These are phyloP conservation scores for Talaromyces stipitatus DNA, from an alignment of 495 filamentous ascomycete species.

Conservation along the genomic window DNA sequence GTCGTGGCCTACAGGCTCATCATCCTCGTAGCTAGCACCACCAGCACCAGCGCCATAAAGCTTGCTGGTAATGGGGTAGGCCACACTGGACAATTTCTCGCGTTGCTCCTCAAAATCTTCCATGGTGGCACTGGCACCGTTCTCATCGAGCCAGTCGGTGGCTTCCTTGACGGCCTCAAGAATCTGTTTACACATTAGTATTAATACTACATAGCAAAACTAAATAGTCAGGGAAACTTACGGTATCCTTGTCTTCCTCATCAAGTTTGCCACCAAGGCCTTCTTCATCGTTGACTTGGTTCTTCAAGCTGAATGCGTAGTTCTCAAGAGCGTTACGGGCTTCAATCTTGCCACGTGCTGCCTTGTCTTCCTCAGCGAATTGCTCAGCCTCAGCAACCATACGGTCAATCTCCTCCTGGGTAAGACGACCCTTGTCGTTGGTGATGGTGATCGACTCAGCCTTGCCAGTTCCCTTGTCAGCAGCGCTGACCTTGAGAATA, in stretches of 20 bases:
- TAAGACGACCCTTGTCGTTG: slow-evolving; percentile 95
- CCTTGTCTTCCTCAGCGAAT: slow-evolving; percentile 98
- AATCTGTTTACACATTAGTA: slow-evolving; percentile 41
- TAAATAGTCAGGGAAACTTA: slow-evolving; percentile 29
- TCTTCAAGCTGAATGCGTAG: slow-evolving; percentile 96
- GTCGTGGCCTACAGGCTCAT: slow-evolving; percentile 74
- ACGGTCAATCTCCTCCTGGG: slow-evolving; percentile 94
- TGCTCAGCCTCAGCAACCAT: slow-evolving; percentile 97
- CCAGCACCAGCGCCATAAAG: slow-evolving; percentile 67
- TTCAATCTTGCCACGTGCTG: slow-evolving; percentile 86
- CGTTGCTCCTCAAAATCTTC: slow-evolving; percentile 99
- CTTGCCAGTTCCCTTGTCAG: slow-evolving; percentile 97
- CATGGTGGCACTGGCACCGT: slow-evolving; percentile 71
- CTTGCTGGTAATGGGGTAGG: slow-evolving; percentile 99
- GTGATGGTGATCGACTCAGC: slow-evolving; percentile 94
- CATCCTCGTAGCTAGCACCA: slow-evolving; percentile 54
- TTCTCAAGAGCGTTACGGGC: slow-evolving; percentile 94
- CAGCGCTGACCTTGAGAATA: slow-evolving; percentile 90
- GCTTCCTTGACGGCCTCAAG: slow-evolving; percentile 96
- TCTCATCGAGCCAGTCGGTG: slow-evolving; percentile 96
- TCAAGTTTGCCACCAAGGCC: slow-evolving; percentile 97
- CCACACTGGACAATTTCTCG: slow-evolving; percentile 94
- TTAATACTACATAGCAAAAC: neutral
- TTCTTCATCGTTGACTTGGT: slow-evolving; percentile 96
- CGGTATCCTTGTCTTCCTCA: slow-evolving; percentile 96